Evolutionary conservation across 169 alveolate species (phyloP), one percentile per base, ranked within the genome.

Genomic region (Plasmodium gallinaceum): DNA sequence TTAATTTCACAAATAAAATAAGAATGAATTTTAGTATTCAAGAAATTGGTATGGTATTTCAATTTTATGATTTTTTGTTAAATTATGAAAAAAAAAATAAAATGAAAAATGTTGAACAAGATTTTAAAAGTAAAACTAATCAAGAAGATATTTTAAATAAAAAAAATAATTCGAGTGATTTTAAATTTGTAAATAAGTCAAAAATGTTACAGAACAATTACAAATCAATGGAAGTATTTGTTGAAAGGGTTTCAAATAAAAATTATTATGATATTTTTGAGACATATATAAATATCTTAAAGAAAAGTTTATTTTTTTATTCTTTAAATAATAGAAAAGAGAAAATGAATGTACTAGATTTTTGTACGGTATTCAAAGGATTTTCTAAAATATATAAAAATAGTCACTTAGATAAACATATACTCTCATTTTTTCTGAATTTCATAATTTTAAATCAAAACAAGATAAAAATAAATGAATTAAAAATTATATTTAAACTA

Each of bases 21-120:
- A 66, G 91, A 60, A 10, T 12, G 4, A 22, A 83, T 24, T 83
- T 83, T 68, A 83, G 16, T 46, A 46, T 83, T 14, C 91, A 83
- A 32, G 91, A 83, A 72, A 68, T 83, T 46, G 91, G 91, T 16
- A 68, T 83, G 83, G 52, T 83, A 37, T 72, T 83, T 10, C 85
- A 83, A 37, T 83, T 83, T 83, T 83, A 83, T 68, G 73, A 32
- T 45, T 69, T 14, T 32, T 10, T 83, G 20, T 7, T 6, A 20
- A 61, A 37, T 42, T 26, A 61, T 43, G n/a, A 26, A 51, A 72
- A 51, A 54, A 72, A 9, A 37, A 72, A 32, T 14, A 14, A 6
- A 18, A n/a, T 24, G 42, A 42, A 32, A 52, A 10, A 22, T 18
- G 6, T 0, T 37, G 14, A 0, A 12, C 32, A 10, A 12, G 8